Evolutionary conservation across 2,329 filamentous ascomycete genomes (phyloP), one percentile per base, ranked within the genome.

Genomic region (Pestalotiopsis sp.): DNA sequence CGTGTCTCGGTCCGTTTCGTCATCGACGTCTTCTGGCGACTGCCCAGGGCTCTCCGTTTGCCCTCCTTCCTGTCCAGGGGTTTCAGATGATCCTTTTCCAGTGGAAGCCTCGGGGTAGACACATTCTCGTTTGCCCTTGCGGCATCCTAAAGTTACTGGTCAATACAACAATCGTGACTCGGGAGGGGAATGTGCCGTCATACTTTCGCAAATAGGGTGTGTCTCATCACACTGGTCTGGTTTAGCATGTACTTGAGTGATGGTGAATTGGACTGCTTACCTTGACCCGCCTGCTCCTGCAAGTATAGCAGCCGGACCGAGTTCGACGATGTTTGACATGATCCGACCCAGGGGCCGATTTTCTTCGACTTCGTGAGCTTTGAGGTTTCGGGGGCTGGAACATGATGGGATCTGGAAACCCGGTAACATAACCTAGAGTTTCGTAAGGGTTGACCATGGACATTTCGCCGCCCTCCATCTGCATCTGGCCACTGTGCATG

Each of bases 271-370:
- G 17, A 23, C 14, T 65, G 64, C 77, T 72, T 83, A 90, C 90
- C 86, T 92, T 98, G 65, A 98, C 95, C 79, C 96, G 89, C 73
- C 96, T 89, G 75, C 91, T 91, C 69, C 96, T 89, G 81, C 96
- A 99, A 61, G 95, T 98, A 72, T 86, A 98, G 82, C 96, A 99
- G 36, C 96, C 96, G 72, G 94, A 98, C 74, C 96, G 88, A 58
- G 96, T 98, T 74, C 96, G 90, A 71, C 95, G 92, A 79, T 98
- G 95, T 81, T 98, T 98, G 73, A 97, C 92, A 76, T 92, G 91
- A 71, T 97, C 93, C 62, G 83, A 71, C 3, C 84, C 85, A 2
- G 83, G 78, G 11, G 81, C 76, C 1, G 86, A 87, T 72, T 88
- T 89, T 68, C 86, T 84, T 65, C 87, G 82, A 71, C 79, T 82